Evolutionary conservation across 2,329 filamentous ascomycete species (phyloP).

Genomic region (Ophiostoma ulmi): DNA sequence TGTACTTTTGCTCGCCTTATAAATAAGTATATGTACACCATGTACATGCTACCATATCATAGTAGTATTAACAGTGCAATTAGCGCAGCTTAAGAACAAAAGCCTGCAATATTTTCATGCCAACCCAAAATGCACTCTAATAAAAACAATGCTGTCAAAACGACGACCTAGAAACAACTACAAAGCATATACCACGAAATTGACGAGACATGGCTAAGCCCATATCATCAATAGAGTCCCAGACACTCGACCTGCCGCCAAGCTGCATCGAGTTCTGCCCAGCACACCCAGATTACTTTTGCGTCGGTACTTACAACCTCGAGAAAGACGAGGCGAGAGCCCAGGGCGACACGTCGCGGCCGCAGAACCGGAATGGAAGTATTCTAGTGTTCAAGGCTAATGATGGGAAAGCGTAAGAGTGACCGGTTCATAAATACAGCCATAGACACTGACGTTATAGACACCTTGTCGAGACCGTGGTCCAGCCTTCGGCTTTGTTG

Average conservation of each 20-base stretch:
- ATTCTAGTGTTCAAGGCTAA: constrained; percentile 60
- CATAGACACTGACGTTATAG: constrained; percentile 14
- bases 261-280: constrained; percentile 75
- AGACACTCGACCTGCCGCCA: constrained; percentile 61
- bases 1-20: not conserved
- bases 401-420: constrained; percentile 48
- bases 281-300: constrained; percentile 56
- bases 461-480: constrained; percentile 48
- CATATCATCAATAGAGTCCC: constrained; percentile 44
- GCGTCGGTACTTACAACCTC: constrained; percentile 82
- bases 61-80: not conserved
- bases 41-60: not conserved
- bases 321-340: constrained; percentile 41
- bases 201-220: constrained; percentile 23
- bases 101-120: not conserved
- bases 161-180: not conserved
- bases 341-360: constrained; percentile 34
- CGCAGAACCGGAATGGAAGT: constrained; percentile 67
- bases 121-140: not conserved
- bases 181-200: not conserved
- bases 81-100: not conserved
- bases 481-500: constrained; percentile 68
- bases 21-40: not conserved
- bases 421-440: too few species aligned
- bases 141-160: not conserved